A percentile compares a stretch with the other conserved stretches of the same genome.
These are phyloP conservation scores for Carex cristatella DNA, from an alignment of 176 grass and related monocot genomes.

Conservation along the genomic window DNA sequence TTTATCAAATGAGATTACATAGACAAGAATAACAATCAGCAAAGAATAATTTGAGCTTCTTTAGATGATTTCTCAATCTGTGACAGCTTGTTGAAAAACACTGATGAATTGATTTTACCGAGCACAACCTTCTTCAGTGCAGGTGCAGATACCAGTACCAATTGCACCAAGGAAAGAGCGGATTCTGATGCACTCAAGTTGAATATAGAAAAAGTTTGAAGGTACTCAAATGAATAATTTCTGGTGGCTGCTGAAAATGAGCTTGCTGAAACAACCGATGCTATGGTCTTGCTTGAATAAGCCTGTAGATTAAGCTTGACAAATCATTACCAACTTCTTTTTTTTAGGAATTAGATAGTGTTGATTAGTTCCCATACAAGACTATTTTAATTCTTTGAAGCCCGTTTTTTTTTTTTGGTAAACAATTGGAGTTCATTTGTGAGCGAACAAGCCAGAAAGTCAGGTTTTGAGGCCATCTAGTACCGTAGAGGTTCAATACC, in stretches of 20 bases:
- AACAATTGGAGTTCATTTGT: not conserved
- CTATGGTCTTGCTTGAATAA: constrained; percentile 19
- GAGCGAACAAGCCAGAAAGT: not conserved
- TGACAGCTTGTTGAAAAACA: not conserved
- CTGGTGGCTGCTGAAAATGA: not conserved
- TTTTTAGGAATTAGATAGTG: not conserved
- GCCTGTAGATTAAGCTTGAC: not conserved
- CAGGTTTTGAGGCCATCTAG: not conserved
- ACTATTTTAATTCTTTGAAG: not conserved
- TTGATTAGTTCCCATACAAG: not conserved
- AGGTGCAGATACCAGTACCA: constrained; percentile 20
- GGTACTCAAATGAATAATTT: constrained; percentile 11
- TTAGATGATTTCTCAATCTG: constrained; percentile 20
- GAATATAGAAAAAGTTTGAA: constrained; percentile 12
- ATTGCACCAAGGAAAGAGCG: constrained; percentile 13
- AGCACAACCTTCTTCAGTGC: constrained; percentile 17
- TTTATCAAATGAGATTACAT: not conserved
- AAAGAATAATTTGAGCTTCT: constrained; percentile 23
- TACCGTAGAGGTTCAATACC: not conserved
- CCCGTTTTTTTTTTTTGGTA: not conserved
- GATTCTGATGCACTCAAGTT: constrained; percentile 18
- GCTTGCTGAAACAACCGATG: constrained; percentile 4
- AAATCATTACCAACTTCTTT: not conserved
- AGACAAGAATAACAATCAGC: not conserved
- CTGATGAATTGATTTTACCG: constrained; percentile 3